Percentiles rank a stretch among this genome's conserved stretches.
These are phyloP conservation scores for Ephemerocybe angulata DNA, from an alignment of 768 basidiomycete genomes.

Conservation along the genomic window DNA sequence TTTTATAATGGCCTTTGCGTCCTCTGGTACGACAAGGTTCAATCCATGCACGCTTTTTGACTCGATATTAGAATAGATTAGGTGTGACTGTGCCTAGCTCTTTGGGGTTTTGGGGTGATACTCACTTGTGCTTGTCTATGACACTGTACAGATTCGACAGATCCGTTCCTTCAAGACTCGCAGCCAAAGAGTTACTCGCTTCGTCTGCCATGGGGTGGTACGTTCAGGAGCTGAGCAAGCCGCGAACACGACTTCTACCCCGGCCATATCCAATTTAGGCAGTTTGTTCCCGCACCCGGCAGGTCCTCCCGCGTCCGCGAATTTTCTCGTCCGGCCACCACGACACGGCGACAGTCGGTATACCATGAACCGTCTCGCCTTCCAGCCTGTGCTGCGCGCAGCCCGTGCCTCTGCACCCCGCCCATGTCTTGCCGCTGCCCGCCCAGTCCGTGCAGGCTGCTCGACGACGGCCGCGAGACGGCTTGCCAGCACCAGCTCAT, in stretches of 20 bases:
- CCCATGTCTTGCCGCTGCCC: not conserved
- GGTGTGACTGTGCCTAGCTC: not conserved
- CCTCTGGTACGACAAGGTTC: slow-evolving; percentile 77
- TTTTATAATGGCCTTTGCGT: slow-evolving; percentile 74
- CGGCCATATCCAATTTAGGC: not conserved
- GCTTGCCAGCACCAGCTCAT: slow-evolving; percentile 3
- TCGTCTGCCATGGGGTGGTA: not conserved
- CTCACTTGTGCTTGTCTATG: slow-evolving; percentile 69
- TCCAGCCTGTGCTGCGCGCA: slow-evolving; percentile 26
- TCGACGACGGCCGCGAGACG: slow-evolving; percentile 1
- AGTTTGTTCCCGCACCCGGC: not conserved
- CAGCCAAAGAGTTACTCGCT: slow-evolving; percentile 28
- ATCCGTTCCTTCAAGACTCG: slow-evolving; percentile 45
- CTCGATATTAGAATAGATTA: slow-evolving; percentile 25
- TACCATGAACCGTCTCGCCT: slow-evolving; percentile 9
- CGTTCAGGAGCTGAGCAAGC: not conserved
- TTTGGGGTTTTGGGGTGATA: slow-evolving; percentile 6
- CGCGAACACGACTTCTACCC: not conserved
- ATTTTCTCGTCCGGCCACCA: not conserved
- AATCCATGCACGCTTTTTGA: slow-evolving; percentile 76
- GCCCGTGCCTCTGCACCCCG: slow-evolving; percentile 24
- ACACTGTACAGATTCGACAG: slow-evolving; percentile 52
- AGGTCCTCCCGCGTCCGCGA: not conserved
- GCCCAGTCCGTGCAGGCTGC: not conserved
- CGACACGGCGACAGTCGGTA: not conserved